phyloP scores from a whole-genome alignment of 208 protist genomes.

The Crithidia expoeki region DNA sequence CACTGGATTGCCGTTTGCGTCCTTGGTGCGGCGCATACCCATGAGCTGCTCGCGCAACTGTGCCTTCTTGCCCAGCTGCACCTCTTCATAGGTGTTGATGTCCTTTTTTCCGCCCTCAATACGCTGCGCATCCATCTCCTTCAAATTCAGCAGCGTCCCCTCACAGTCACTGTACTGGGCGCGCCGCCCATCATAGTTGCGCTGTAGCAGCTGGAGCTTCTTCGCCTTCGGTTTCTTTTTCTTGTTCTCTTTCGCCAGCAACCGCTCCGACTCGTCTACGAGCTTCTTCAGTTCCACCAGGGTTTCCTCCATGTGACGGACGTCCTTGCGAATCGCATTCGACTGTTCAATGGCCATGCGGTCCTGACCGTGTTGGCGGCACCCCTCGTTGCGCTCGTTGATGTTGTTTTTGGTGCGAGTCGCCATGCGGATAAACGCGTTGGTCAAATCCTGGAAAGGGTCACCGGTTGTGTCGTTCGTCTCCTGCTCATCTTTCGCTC shows the following conservation, averaged over 20 bases:
- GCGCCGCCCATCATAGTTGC: constrained; percentile 40
- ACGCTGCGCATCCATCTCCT: constrained; percentile 57
- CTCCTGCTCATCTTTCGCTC: constrained; percentile 50
- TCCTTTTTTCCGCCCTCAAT: constrained; percentile 30
- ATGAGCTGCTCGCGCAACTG: constrained; percentile 63
- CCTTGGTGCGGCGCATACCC: constrained; percentile 38
- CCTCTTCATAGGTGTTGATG: constrained; percentile 46
- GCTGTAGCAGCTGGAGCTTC: constrained; percentile 53
- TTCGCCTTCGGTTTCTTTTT: constrained; percentile 56
- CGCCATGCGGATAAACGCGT: constrained; percentile 50
- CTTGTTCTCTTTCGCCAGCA: constrained; percentile 44
- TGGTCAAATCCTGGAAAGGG: constrained; percentile 56
- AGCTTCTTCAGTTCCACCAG: constrained; percentile 54
- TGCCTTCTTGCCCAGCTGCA: constrained; percentile 51
- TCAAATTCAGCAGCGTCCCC: constrained; percentile 51
- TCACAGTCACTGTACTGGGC: constrained; percentile 56
- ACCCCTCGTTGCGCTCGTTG: constrained; percentile 64
- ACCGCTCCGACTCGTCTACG: constrained; percentile 49
- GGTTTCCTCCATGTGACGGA: constrained; percentile 59
- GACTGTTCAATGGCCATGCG: constrained; percentile 69
- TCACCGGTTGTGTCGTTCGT: constrained; percentile 47
- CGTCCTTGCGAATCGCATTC: constrained; percentile 62
- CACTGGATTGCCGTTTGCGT: constrained; percentile 16
- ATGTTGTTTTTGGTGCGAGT: constrained; percentile 59
- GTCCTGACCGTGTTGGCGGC: constrained; percentile 53